Base-by-base conservation (phyloP, 2,329 filamentous ascomycete species). In the Hymenoscyphus fraxineus region DNA sequence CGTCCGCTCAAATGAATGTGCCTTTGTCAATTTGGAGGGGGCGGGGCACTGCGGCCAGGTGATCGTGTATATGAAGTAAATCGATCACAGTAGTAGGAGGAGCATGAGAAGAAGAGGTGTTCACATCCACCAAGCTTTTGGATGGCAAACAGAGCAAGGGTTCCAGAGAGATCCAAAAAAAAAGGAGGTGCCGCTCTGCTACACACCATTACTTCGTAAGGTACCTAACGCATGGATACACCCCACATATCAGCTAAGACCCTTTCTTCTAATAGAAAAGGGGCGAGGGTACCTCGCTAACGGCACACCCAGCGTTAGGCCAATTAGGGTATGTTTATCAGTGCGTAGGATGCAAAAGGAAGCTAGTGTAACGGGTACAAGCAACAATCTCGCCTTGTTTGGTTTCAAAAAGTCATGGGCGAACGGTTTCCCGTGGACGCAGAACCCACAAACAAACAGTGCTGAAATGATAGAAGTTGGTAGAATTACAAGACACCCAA, bases 371-470 rank as follows among this genome's bases (percentile, higher is more conserved):
- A 54, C 47, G 47, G 47, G 9, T 54, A 54, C 22, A 54, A 54
- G 47, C 19, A 54, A 54, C 47, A 54, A 54, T 27, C 19, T 54
- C 1, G 47, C 47, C 47, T 54, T 27, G 47, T 54, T 54, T 54
- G 47, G 47, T 54, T 54, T 54, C 47, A 22, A 27, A 54, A 54
- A 27, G 47, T 54, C 47, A 54, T 54, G 19, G 19, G 47, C 47
- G 19, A 54, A 27, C 19, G 47, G 9, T 27, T 54, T 27, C 47
- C 47, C 19, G 19, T 54, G 47, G 27, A 22, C 22, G 13, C 47
- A 19, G 47, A 54, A 54, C 22, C 47, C 47, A 27, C 47, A 27
- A 54, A 54, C 47, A 54, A 51, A 54, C 47, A 51, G 44, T 51
- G 19, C 19, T 54, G 47, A 54, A 54, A 54, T 54, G 47, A 54